Conservation (phyloP, 1,284 basidiomycete genomes). For the Ceratobasidium papillatum region DNA sequence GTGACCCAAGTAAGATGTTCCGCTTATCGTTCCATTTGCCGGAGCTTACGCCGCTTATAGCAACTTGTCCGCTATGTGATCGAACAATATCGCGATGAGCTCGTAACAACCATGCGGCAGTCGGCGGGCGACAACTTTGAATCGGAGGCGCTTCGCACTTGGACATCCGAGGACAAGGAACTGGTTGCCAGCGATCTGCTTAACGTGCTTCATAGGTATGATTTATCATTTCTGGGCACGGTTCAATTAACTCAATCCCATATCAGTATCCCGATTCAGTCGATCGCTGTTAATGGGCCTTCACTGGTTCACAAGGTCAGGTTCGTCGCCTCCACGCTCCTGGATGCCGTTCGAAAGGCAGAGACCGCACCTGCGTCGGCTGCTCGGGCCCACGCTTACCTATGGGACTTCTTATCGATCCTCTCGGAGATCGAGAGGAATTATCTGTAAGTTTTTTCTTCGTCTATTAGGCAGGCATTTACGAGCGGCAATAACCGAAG, state of each 20-base stretch:
- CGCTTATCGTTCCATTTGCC: not conserved
- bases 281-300: conserved; percentile 83
- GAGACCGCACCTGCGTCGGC: conserved; percentile 78
- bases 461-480: conserved; percentile 59
- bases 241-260: conserved; percentile 40
- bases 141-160: conserved; percentile 54
- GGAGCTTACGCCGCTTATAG: conserved; percentile 54
- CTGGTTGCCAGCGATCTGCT: conserved; percentile 81
- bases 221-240: conserved; percentile 18
- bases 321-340: conserved; percentile 85
- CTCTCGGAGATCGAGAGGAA: conserved; percentile 87
- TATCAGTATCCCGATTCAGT: conserved; percentile 84
- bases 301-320: conserved; percentile 81
- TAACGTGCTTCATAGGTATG: conserved; percentile 76
- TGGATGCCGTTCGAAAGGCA: conserved; percentile 84
- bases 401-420: conserved; percentile 90
- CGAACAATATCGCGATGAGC: conserved; percentile 86
- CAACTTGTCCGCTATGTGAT: conserved; percentile 91
- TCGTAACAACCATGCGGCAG: conserved; percentile 70
- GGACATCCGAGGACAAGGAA: conserved; percentile 68
- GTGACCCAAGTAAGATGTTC: conserved; percentile 74
- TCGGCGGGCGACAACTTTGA: conserved; percentile 50
- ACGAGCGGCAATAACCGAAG: not conserved
- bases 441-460: conserved; percentile 59
- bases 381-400: conserved; percentile 78